Evolutionary conservation across 306 rosid genomes (phyloP), one percentile per base, ranked within the genome.

Genomic region (Clitoria ternatea): DNA sequence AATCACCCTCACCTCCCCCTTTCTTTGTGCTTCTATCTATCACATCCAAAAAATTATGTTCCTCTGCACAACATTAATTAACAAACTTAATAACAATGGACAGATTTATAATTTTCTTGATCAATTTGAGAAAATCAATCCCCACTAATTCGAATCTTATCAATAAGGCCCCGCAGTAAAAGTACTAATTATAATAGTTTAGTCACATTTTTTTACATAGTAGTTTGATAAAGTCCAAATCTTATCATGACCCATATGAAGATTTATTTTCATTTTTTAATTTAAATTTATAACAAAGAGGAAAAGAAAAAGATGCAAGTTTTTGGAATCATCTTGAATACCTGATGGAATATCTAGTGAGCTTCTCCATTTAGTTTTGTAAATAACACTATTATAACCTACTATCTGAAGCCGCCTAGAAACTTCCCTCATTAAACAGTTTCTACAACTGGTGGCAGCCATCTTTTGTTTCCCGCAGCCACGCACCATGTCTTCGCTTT

Each of bases 301-400:
- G 18, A 12, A 60, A n/a, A n/a, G n/a, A n/a, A n/a, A n/a, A 32
- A 43, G 13, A 6, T 0, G 18, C 2, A 54, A 22, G 27, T 50
- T 6, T 15, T 4, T 30, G 15, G 43, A 30, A 22, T 37, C 23
- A 14, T 3, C 2, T 18, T 35, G 17, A 1, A 15, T 60, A 92
- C 98, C 98, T 75, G 98, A 78, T 45, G 91, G 90, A 52, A 90
- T 73, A 47, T 88, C 70, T 0, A 74, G 82, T 7, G 90, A 87
- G 35, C 75, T 84, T 75, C 82, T 85, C 98, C 98, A 93, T 62
- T 84, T 90, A 0, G 98, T 85, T 78, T 83, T 88, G 79, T 97
- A 93, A 44, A 90, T 65, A 73, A 97, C 94, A 53, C 82, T 81
- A 49, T 85, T 77, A 75, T 52, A 85, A 26, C 92, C 92, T 2